phyloP scores from a whole-genome alignment of 768 basidiomycete species.

The Mycena kentingensis region DNA sequence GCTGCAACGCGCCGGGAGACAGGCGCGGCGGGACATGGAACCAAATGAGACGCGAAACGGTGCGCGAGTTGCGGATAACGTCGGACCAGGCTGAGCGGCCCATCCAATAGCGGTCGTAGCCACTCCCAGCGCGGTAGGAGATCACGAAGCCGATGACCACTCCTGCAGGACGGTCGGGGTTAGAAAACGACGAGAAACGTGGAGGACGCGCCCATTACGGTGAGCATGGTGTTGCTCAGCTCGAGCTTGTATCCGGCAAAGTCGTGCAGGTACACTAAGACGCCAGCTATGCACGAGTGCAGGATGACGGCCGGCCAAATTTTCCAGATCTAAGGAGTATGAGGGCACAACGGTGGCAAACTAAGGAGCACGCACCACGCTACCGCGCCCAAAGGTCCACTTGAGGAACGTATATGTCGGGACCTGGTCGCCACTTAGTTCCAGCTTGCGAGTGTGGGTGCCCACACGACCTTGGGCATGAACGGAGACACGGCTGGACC shows the following conservation, averaged over 20 bases:
- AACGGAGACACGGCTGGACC: background rate
- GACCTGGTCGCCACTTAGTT: too few species aligned
- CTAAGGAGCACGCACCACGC: conserved; percentile 9
- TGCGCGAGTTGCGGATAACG: conserved; percentile 51
- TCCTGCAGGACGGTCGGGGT: conserved; percentile 27
- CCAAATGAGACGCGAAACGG: conserved; percentile 58
- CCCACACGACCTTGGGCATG: conserved; percentile 14
- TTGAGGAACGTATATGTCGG: conserved; percentile 19
- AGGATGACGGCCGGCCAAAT: conserved; percentile 69
- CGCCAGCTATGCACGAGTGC: conserved; percentile 55
- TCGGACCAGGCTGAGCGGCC: conserved; percentile 60
- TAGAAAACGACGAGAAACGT: background rate
- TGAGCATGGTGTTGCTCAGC: conserved; percentile 56
- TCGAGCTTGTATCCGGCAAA: background rate
- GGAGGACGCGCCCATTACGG: conserved; percentile 50
- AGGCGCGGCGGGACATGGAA: conserved; percentile 59
- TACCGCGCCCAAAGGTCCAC: conserved; percentile 20
- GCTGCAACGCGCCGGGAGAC: conserved; percentile 23
- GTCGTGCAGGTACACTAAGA: background rate
- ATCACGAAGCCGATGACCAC: conserved; percentile 65
- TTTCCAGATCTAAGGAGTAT: conserved; percentile 47
- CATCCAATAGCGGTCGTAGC: conserved; percentile 66
- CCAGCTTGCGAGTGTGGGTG: too few species aligned
- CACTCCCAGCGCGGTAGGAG: conserved; percentile 61
- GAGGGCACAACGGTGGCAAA: background rate